A percentile compares a stretch with the other conserved stretches of the same genome.
Evolutionary conservation across 192 early-diverging fungal species (phyloP).

Genomic region (Gamsiella multidivaricata): DNA sequence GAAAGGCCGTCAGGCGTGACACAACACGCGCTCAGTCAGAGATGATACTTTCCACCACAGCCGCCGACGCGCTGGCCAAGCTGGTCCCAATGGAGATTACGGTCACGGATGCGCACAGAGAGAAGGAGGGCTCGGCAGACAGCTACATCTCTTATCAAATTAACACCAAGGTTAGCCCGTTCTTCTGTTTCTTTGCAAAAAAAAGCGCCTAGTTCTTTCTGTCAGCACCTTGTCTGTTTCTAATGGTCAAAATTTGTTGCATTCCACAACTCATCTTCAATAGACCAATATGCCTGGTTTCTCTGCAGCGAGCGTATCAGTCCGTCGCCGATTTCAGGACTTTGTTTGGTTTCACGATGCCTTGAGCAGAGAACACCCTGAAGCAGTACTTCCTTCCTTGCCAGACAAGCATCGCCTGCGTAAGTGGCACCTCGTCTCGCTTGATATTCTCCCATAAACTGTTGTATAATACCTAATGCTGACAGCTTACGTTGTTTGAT

Average conservation of each 20-base stretch:
- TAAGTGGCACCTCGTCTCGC: conserved; percentile 39
- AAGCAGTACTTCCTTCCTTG: conserved; percentile 87
- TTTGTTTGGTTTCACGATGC: conserved; percentile 90
- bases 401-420: conserved; percentile 93
- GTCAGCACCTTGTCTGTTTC: conserved; percentile 15
- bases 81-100: conserved; percentile 66
- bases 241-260: conserved; percentile 9
- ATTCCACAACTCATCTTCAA: background rate
- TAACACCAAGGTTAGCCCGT: conserved; percentile 70
- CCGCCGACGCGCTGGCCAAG: conserved; percentile 28
- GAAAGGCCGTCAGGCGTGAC: conserved; percentile 44
- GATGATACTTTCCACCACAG: conserved; percentile 27
- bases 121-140: conserved; percentile 85
- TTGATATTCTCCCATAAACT: background rate
- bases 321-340: conserved; percentile 94
- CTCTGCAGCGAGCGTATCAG: conserved; percentile 61
- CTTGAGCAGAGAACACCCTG: conserved; percentile 78
- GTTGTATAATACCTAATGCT: too few species aligned
- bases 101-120: conserved; percentile 86
- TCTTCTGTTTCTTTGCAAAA: too few species aligned
- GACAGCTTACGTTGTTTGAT: background rate
- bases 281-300: conserved; percentile 74
- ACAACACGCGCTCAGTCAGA: conserved; percentile 9
- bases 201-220: too few species aligned
- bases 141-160: conserved; percentile 89